These are phyloP conservation scores for Blastobotrys robertii DNA, from an alignment of 805 yeast species.

Conservation along the genomic window DNA sequence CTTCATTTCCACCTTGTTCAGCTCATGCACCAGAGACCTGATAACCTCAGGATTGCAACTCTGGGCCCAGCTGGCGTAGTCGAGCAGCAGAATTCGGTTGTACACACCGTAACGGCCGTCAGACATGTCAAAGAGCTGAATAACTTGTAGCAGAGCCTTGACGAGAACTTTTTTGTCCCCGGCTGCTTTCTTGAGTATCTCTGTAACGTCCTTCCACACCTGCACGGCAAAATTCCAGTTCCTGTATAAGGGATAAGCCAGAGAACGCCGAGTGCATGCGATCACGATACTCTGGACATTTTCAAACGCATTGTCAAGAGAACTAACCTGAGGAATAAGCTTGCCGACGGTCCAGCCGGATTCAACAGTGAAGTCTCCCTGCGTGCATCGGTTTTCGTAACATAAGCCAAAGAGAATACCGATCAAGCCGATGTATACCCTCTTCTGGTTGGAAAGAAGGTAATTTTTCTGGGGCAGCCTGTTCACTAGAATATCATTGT, in stretches of 20 bases:
- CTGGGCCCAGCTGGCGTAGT: conserved; percentile 62
- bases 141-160: conserved; percentile 45
- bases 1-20: conserved; percentile 27
- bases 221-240: conserved; percentile 47
- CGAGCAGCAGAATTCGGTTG: conserved; percentile 66
- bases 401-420: conserved; percentile 62
- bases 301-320: conserved; percentile 42
- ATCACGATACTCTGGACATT: conserved; percentile 45
- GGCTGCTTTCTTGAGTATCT: conserved; percentile 34
- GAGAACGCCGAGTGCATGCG: conserved; percentile 60
- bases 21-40: conserved; percentile 57
- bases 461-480: conserved; percentile 51
- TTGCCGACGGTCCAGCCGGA: conserved; percentile 94
- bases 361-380: conserved; percentile 66
- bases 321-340: conserved; percentile 65
- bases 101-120: conserved; percentile 72
- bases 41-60: conserved; percentile 50
- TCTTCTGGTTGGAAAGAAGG: conserved; percentile 43
- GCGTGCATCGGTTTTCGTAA: conserved; percentile 68
- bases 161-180: conserved; percentile 63
- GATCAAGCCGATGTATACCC: conserved; percentile 53
- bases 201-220: conserved; percentile 70
- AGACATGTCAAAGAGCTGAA: conserved; percentile 58
- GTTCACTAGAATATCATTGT: conserved; percentile 52
- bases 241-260: conserved; percentile 74